Percentiles rank a stretch among this genome's conserved stretches.
Evolutionary conservation across 2,329 filamentous ascomycete genomes (phyloP).

Genomic region (Cladorrhinum sp.): DNA sequence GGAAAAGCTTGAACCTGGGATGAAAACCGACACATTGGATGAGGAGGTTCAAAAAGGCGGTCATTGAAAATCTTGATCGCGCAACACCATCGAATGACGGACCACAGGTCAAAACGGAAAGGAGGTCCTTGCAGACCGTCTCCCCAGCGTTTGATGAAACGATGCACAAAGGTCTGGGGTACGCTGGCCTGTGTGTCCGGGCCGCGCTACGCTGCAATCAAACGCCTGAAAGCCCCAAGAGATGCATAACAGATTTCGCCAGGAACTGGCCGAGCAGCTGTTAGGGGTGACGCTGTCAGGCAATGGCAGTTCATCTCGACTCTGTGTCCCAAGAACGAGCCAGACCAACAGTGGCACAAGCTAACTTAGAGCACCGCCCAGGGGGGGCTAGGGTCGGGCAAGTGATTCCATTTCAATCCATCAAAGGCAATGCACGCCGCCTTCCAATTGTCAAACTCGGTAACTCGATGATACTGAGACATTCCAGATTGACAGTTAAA

Average conservation of each 20-base stretch:
- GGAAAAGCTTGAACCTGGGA: background rate
- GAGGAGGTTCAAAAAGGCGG: background rate
- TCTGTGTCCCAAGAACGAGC: background rate
- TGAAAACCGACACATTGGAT: background rate
- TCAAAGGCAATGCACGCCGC: background rate
- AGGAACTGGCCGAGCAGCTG: background rate
- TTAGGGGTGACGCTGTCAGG: background rate
- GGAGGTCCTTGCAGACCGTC: background rate
- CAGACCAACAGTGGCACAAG: background rate
- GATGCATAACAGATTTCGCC: conserved; percentile 2
- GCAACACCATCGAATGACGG: background rate
- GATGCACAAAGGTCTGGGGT: background rate
- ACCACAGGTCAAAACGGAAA: conserved; percentile 4
- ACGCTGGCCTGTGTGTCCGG: conserved; percentile 1
- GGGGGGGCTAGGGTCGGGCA: background rate
- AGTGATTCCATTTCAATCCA: conserved; percentile 1
- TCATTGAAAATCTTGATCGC: background rate
- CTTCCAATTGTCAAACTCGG: background rate
- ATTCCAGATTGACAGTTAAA: background rate
- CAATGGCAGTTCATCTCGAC: conserved; percentile 8
- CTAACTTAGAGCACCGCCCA: background rate
- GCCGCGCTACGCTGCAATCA: conserved; percentile 15
- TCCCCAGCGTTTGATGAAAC: conserved; percentile 20
- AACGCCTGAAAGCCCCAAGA: conserved; percentile 5
- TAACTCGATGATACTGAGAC: too few relatives aligned